Conservation (phyloP, 2,329 filamentous ascomycete species). For the Aspergillus thermomutatus region DNA sequence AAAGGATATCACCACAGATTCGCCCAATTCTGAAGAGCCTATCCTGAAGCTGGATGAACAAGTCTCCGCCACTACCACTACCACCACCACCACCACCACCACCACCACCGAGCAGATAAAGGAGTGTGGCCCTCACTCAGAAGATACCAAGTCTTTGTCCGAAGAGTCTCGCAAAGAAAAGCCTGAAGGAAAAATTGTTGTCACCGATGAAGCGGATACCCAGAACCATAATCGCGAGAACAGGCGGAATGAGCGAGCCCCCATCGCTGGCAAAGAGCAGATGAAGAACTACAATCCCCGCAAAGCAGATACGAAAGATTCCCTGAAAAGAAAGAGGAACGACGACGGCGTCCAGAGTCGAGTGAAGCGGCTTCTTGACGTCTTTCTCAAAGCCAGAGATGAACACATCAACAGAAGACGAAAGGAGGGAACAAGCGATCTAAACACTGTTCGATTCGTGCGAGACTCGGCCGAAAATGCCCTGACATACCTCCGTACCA, state of each 20-base stretch:
- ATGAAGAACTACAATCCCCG: neutral
- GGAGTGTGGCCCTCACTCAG: neutral
- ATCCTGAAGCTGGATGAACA: neutral
- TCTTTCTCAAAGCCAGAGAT: constrained; percentile 35
- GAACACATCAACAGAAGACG: constrained; percentile 33
- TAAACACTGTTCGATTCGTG: constrained; percentile 37
- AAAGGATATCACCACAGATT: neutral
- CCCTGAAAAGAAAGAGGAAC: neutral
- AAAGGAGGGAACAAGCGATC: constrained; percentile 19
- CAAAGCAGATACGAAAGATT: neutral
- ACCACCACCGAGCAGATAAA: neutral
- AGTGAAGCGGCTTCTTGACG: constrained; percentile 21
- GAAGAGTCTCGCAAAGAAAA: neutral
- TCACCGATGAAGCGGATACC: neutral
- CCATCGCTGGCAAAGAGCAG: neutral
- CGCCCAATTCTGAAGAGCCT: neutral
- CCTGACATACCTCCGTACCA: constrained; percentile 11
- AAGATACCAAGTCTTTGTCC: neutral
- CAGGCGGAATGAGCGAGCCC: neutral
- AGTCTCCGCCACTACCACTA: neutral
- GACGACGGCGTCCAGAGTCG: constrained; percentile 1
- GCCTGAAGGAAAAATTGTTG: neutral
- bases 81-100: neutral
- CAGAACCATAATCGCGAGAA: neutral
- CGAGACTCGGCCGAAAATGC: constrained; percentile 44